Conservation (phyloP, 495 filamentous ascomycete genomes). For the Aspergillus affinis region DNA sequence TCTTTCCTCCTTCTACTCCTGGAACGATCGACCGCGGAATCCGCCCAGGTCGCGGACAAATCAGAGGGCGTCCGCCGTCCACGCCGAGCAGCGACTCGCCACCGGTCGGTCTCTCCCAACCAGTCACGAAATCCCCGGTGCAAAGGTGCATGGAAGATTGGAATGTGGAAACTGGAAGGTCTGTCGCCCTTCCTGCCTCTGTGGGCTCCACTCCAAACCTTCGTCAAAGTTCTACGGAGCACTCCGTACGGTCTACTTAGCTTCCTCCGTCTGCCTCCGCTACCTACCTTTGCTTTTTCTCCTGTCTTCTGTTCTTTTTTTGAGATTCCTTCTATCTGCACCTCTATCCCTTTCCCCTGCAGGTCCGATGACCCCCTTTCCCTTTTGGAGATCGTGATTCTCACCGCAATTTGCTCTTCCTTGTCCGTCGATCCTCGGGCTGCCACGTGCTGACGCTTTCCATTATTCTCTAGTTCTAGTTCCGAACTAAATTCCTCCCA, state of each 20-base stretch:
- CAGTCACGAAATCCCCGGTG: too few relatives aligned
- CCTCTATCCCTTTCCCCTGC: background rate
- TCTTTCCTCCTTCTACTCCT: background rate
- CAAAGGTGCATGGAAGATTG: too few relatives aligned
- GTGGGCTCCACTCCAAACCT: background rate
- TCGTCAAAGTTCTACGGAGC: too few relatives aligned
- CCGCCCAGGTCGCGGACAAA: constrained; percentile 17
- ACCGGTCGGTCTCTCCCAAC: background rate
- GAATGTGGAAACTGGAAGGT: background rate
- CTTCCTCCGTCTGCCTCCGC: too few relatives aligned
- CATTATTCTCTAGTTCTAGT: background rate
- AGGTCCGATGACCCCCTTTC: background rate
- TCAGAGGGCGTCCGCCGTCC: constrained; percentile 19
- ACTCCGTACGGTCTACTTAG: too few relatives aligned
- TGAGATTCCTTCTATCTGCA: too few relatives aligned
- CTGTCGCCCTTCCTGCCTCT: background rate
- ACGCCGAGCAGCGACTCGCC: constrained; percentile 17
- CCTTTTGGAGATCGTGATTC: background rate
- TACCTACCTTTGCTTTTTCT: too few relatives aligned
- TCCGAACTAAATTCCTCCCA: background rate
- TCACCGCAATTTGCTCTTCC: constrained; percentile 1
- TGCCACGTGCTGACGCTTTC: constrained; percentile 5
- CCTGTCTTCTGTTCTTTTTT: background rate
- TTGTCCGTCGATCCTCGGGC: background rate
- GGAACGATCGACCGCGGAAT: constrained; percentile 7